Percentiles rank a stretch among this genome's conserved stretches.
Conservation (phyloP, 352 stramenopile species). For the Phytophthora litchii region DNA sequence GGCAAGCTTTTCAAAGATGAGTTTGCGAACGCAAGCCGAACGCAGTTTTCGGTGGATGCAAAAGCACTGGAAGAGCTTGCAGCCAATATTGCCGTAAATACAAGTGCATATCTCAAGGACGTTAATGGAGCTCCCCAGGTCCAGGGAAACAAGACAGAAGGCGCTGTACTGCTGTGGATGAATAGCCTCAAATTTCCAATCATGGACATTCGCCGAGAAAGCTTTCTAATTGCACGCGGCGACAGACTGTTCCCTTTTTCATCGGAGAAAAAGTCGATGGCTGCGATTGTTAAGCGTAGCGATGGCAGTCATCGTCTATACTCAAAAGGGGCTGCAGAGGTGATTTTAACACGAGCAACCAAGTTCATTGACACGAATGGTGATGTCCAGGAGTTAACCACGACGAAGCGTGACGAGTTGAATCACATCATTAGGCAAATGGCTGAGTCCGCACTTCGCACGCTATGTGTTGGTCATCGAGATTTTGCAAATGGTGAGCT, state of each 20-base stretch:
- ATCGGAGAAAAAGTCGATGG: conserved; percentile 88
- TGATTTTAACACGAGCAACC: conserved; percentile 62
- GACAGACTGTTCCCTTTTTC: conserved; percentile 81
- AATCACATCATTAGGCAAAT: conserved; percentile 76
- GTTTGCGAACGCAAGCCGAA: conserved; percentile 16
- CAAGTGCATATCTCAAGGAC: conserved; percentile 76
- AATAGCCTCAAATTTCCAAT: conserved; percentile 67
- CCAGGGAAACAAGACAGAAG: conserved; percentile 87
- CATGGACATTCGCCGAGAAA: conserved; percentile 56
- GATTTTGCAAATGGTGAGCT: conserved; percentile 67
- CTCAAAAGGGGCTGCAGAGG: conserved; percentile 80
- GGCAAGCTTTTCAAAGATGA: conserved; percentile 63
- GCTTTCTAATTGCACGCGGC: conserved; percentile 57
- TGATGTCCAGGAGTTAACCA: conserved; percentile 53
- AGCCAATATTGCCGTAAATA: conserved; percentile 73
- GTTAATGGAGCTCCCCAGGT: conserved; percentile 42
- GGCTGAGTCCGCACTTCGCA: conserved; percentile 84
- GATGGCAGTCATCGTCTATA: conserved; percentile 55
- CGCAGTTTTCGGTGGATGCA: conserved; percentile 41
- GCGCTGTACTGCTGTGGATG: conserved; percentile 78
- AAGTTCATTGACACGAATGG: conserved; percentile 75
- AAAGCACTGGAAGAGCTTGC: conserved; percentile 50
- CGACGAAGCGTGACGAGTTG: conserved; percentile 70
- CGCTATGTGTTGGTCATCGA: conserved; percentile 87
- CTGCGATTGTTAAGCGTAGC: conserved; percentile 52